Conservation (phyloP, 768 basidiomycete genomes). For the Russula sp. region DNA sequence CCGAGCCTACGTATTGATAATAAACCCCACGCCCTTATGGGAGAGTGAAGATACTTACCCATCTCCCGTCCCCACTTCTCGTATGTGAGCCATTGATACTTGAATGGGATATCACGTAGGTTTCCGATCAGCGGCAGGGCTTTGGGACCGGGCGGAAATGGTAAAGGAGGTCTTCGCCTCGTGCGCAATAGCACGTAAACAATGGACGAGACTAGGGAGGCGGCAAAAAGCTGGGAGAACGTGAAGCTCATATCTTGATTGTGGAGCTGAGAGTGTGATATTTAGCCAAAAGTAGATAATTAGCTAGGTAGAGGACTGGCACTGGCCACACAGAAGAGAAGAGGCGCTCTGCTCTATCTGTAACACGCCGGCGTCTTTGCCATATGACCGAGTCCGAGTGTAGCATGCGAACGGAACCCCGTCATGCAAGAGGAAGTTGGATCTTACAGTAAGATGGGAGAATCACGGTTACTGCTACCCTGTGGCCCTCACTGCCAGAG, state of each 20-base stretch:
- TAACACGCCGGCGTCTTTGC: too few relatives aligned
- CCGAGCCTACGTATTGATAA: constrained; percentile 19
- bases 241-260: neutral
- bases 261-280: too few relatives aligned
- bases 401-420: too few relatives aligned
- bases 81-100: constrained; percentile 19
- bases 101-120: constrained; percentile 21
- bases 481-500: too few relatives aligned
- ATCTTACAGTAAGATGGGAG: too few relatives aligned
- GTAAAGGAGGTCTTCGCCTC: neutral
- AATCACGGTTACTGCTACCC: too few relatives aligned
- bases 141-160: constrained; percentile 22
- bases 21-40: neutral
- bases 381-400: too few relatives aligned
- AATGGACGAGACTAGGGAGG: neutral
- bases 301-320: too few relatives aligned
- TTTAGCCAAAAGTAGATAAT: too few relatives aligned
- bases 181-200: neutral
- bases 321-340: neutral
- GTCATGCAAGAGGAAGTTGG: too few relatives aligned
- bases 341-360: too few relatives aligned
- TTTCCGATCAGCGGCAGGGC: constrained; percentile 23
- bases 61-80: constrained; percentile 20
- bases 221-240: neutral
- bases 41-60: constrained; percentile 8